A percentile compares a stretch with the other conserved stretches of the same genome.
phyloP scores from a whole-genome alignment of 306 rosid genomes.

The Castanea crenata region DNA sequence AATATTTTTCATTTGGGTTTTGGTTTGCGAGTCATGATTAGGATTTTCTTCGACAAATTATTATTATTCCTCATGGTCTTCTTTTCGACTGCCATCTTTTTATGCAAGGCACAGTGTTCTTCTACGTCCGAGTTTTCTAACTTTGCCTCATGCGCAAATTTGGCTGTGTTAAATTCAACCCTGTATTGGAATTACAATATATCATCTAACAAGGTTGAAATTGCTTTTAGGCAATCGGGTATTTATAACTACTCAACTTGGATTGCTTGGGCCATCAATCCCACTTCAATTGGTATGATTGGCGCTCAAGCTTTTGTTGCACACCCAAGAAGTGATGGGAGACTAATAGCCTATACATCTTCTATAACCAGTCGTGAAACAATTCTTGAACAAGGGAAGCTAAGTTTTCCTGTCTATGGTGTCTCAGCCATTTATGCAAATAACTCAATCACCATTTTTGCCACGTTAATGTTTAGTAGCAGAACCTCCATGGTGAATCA shows the following conservation, averaged over 20 bases:
- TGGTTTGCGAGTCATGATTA: no score
- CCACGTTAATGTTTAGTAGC: conserved; percentile 4
- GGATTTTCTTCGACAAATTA: no score
- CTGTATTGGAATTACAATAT: conserved; percentile 33
- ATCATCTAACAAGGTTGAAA: conserved; percentile 2
- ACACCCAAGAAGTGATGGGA: conserved; percentile 10
- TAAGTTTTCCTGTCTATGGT: conserved; percentile 20
- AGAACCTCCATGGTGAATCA: conserved; percentile 17
- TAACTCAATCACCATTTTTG: conserved; percentile 15
- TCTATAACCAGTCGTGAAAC: conserved; percentile 14
- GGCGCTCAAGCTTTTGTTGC: conserved; percentile 39
- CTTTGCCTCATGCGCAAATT: conserved; percentile 23
- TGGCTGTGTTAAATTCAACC: conserved; percentile 22
- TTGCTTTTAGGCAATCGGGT: conserved; percentile 28
- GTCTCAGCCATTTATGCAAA: background rate
- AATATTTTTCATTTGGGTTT: no score
- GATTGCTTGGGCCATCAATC: conserved; percentile 52
- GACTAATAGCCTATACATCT: conserved; percentile 17
- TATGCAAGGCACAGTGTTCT: no score
- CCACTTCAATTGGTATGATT: conserved; percentile 36
- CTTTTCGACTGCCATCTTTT: no score
- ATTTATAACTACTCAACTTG: conserved; percentile 11
- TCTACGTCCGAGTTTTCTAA: background rate
- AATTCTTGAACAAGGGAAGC: conserved; percentile 5
- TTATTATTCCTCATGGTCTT: no score